Evolutionary conservation across 345 rosid species (phyloP).

Genomic region (Eucalyptus grandis): DNA sequence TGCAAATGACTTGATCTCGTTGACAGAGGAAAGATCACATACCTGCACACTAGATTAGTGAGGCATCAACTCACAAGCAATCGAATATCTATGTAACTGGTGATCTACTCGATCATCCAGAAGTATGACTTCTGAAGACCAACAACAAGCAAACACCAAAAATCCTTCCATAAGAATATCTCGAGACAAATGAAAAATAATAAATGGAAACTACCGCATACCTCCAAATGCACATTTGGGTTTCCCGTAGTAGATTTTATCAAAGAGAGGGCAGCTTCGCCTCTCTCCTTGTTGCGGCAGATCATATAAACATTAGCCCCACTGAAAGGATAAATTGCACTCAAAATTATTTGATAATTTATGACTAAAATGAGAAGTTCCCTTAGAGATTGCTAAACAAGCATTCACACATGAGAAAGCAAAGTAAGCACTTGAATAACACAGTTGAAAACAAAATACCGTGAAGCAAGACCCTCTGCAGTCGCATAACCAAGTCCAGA

Average conservation of each 20-base stretch:
- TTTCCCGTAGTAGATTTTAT: constrained; percentile 65
- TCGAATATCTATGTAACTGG: not conserved
- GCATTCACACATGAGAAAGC: not conserved
- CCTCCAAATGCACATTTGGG: constrained; percentile 74
- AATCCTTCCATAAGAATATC: not conserved
- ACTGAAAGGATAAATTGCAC: constrained; percentile 9
- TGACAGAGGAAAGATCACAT: constrained; percentile 77
- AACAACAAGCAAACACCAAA: not conserved
- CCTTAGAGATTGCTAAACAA: fast-evolving
- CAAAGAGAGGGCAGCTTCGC: constrained; percentile 73
- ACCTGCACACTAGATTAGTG: constrained; percentile 33
- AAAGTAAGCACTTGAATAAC: not conserved
- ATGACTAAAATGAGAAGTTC: not conserved
- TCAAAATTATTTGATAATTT: not conserved
- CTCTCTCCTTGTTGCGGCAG: constrained; percentile 77
- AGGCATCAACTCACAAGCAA: not conserved
- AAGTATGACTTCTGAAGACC: not conserved
- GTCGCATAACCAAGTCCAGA: constrained; percentile 88
- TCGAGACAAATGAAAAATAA: not conserved
- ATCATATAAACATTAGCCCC: constrained; percentile 87
- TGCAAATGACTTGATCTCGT: constrained; percentile 68
- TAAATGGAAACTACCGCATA: not conserved
- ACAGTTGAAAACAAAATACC: constrained; percentile 21
- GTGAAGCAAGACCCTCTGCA: constrained; percentile 91
- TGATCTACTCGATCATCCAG: not conserved